These are phyloP conservation scores for Strobilomyces dryophilus DNA, from an alignment of 768 basidiomycete genomes.

Conservation along the genomic window DNA sequence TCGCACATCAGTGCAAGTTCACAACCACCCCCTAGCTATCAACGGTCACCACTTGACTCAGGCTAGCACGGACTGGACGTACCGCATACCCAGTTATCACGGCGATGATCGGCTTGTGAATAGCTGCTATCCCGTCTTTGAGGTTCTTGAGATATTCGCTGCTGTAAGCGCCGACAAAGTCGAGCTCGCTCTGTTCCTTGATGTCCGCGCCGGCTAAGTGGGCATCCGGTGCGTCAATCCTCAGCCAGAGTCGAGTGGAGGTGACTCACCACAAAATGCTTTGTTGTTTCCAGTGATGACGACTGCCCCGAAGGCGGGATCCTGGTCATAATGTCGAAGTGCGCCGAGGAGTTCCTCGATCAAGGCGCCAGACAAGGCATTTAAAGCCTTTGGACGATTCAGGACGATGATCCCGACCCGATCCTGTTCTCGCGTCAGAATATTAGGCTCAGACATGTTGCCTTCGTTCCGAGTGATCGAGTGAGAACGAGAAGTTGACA, in stretches of 20 bases:
- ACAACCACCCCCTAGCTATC: slow-evolving; percentile 91
- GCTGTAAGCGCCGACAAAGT: slow-evolving; percentile 45
- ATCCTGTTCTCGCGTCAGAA: slow-evolving; percentile 19
- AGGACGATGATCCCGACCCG: slow-evolving; percentile 59
- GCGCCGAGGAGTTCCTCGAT: slow-evolving; percentile 79
- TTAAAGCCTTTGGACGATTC: slow-evolving; percentile 82
- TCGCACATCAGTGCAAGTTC: slow-evolving; percentile 97
- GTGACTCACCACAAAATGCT: slow-evolving; percentile 50
- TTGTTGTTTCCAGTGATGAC: slow-evolving; percentile 89
- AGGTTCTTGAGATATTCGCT: slow-evolving; percentile 41
- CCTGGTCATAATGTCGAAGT: slow-evolving; percentile 59
- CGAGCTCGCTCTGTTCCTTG: slow-evolving; percentile 94
- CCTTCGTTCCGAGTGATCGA: not conserved
- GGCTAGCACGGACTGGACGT: not conserved
- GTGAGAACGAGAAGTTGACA: not conserved
- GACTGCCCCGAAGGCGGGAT: slow-evolving; percentile 71
- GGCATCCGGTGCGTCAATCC: not conserved
- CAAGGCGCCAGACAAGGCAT: slow-evolving; percentile 77
- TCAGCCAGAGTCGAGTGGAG: not conserved
- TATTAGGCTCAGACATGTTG: slow-evolving; percentile 21
- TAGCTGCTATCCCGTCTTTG: slow-evolving; percentile 41
- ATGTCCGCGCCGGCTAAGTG: slow-evolving; percentile 84
- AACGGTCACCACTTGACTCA: not conserved
- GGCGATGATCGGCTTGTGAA: slow-evolving; percentile 88
- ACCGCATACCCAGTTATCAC: slow-evolving; percentile 93